Evolutionary conservation across 805 yeast species (phyloP), one percentile per base, ranked within the genome.

Genomic region (Candida multigemmis): DNA sequence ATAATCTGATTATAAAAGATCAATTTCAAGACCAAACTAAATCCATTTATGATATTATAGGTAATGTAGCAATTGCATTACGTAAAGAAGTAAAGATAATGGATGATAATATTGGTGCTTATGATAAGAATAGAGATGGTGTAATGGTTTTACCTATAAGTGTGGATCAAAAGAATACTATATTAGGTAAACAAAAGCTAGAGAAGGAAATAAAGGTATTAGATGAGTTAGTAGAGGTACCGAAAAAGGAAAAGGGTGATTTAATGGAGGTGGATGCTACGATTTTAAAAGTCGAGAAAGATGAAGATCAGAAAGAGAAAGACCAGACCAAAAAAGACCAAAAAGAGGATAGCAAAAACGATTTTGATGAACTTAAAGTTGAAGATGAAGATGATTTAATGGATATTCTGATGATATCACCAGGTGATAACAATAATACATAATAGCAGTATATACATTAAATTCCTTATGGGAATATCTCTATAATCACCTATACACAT

Each of bases 121-220:
- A 48, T 33, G 60, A 61, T 19, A 54, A 59, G 26, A 61, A 64
- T 30, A 59, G 62, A 12, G 67, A 65, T 25, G 44, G 44, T 17
- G 42, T 69, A 12, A 68, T 69, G 56, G 68, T 81, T 21, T 56
- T 81, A 15, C 91, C 94, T 1, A 66, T 80, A 3, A 64, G 68
- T 22, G 70, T 81, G 14, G 79, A 77, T 27, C 76, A 76, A 36
- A 77, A 78, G 53, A 83, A 85, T 19, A 71, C 82, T 4, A 65
- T 70, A 55, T 65, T 78, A 16, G 85, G 86, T 3, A 56, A 58
- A 21, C 65, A 58, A 36, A 77, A 79, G 45, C 55, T 79, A 26
- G 51, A 58, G 7, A 65, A 62, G 23, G 74, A 73, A 38, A 33
- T 74, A 27, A 31, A 25, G 18, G 38, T 38, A 11, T 35, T 43